These are phyloP conservation scores for Plasmodium falciparum DNA, from an alignment of 169 alveolate genomes.

Conservation along the genomic window DNA sequence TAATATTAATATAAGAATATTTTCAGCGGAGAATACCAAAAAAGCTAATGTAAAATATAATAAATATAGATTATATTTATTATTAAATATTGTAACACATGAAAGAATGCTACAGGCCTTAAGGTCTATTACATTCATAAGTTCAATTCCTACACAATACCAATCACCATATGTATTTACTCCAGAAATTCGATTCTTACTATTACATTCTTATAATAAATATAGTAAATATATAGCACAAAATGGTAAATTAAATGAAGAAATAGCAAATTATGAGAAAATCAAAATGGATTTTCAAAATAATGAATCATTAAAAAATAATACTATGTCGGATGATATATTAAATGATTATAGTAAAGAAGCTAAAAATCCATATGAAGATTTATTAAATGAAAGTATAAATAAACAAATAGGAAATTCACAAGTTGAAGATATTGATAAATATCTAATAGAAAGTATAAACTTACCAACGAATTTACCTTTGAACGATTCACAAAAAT, in stretches of 20 bases:
- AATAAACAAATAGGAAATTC: conserved; percentile 74
- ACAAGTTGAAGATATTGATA: conserved; percentile 53
- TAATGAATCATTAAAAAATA: conserved; percentile 32
- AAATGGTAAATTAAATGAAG: conserved; percentile 58
- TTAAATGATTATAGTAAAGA: conserved; percentile 51
- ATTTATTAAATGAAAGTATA: conserved; percentile 51
- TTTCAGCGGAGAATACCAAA: conserved; percentile 74
- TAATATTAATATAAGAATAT: conserved; percentile 64
- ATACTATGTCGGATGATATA: conserved; percentile 30
- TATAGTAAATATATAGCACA: conserved; percentile 69
- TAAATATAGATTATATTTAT: conserved; percentile 54
- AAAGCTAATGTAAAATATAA: conserved; percentile 68
- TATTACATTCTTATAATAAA: conserved; percentile 60
- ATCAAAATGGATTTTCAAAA: conserved; percentile 69
- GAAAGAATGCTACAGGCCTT: conserved; percentile 85
- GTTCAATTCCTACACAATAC: conserved; percentile 65
- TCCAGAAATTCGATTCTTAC: conserved; percentile 70
- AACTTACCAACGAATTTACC: conserved; percentile 79
- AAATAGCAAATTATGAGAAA: conserved; percentile 47
- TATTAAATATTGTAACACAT: conserved; percentile 74
- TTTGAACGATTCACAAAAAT: conserved; percentile 81
- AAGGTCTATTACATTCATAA: conserved; percentile 78
- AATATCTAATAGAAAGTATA: conserved; percentile 60
- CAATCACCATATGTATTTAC: conserved; percentile 76
- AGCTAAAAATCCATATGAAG: conserved; percentile 74